Conservation (phyloP, 768 basidiomycete genomes). For the Daedaleopsis sinensis region DNA sequence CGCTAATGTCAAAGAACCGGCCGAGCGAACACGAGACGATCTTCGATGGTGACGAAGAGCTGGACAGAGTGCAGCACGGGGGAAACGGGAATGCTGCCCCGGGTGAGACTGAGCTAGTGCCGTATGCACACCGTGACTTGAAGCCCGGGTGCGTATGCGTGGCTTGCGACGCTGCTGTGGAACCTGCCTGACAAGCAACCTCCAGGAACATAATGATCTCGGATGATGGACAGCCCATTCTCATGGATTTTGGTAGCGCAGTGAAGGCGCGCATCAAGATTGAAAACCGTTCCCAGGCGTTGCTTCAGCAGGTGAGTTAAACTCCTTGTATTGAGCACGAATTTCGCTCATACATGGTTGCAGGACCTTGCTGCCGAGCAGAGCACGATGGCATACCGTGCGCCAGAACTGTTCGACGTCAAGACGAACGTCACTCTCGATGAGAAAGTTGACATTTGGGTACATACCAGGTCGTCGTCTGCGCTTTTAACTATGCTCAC, state of each 20-base stretch:
- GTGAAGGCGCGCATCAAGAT: conserved; percentile 84
- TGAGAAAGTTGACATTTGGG: conserved; percentile 98
- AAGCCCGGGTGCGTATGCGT: conserved; percentile 81
- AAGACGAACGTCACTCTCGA: conserved; percentile 87
- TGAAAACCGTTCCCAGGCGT: conserved; percentile 81
- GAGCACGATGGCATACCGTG: conserved; percentile 98
- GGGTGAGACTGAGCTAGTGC: conserved; percentile 61
- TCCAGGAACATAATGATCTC: conserved; percentile 94
- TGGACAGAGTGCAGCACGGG: conserved; percentile 44
- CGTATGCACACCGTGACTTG: conserved; percentile 95
- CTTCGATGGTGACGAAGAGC: conserved; percentile 83
- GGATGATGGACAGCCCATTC: conserved; percentile 88
- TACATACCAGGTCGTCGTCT: conserved; percentile 39
- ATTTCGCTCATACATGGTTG: neutral
- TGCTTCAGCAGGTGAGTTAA: conserved; percentile 77
- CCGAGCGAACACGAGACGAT: conserved; percentile 62
- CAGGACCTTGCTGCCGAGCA: conserved; percentile 96
- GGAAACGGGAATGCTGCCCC: conserved; percentile 36
- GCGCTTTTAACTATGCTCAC: neutral
- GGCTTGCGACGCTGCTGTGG: too few relatives aligned
- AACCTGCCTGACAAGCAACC: neutral
- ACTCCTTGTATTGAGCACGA: too few relatives aligned
- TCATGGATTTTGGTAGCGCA: conserved; percentile 98
- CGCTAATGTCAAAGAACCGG: conserved; percentile 57
- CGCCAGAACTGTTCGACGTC: conserved; percentile 97